Evolutionary conservation across 202 grass and related monocot genomes (phyloP).

Genomic region (Cymbopogon flexuosus): DNA sequence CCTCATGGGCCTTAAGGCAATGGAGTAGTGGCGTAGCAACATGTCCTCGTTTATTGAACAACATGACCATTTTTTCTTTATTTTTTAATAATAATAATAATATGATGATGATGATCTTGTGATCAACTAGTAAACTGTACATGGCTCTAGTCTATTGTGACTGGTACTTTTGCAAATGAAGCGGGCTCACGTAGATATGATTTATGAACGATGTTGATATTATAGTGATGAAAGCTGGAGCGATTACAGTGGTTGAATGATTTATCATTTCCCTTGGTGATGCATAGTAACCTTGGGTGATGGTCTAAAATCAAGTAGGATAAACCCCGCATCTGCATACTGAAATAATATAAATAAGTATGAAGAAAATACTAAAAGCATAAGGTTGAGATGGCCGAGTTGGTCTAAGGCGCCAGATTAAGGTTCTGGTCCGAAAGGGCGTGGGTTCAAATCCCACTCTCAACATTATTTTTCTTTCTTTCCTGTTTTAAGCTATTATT

Average conservation of each 20-base stretch:
- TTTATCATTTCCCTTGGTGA: too few relatives aligned
- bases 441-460: conserved; percentile 93
- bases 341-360: too few relatives aligned
- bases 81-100: neutral
- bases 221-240: neutral
- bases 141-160: neutral
- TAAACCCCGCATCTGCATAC: too few relatives aligned
- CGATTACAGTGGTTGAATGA: neutral
- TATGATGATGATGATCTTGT: neutral
- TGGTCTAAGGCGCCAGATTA: conserved; percentile 81
- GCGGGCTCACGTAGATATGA: neutral
- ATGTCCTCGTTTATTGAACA: neutral
- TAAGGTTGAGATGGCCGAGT: conserved; percentile 58
- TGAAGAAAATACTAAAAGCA: too few relatives aligned
- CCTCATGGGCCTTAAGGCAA: too few relatives aligned
- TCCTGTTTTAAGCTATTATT: neutral
- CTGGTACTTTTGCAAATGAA: neutral
- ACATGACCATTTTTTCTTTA: neutral
- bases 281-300: too few relatives aligned
- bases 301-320: neutral
- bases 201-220: neutral
- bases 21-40: neutral
- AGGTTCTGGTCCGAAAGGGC: conserved; percentile 91
- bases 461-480: neutral
- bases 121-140: neutral